Evolutionary conservation across 225 moss, liverwort and hornwort species (phyloP), one percentile per base, ranked within the genome.

Genomic region (Pseudisothecium myosuroides): DNA sequence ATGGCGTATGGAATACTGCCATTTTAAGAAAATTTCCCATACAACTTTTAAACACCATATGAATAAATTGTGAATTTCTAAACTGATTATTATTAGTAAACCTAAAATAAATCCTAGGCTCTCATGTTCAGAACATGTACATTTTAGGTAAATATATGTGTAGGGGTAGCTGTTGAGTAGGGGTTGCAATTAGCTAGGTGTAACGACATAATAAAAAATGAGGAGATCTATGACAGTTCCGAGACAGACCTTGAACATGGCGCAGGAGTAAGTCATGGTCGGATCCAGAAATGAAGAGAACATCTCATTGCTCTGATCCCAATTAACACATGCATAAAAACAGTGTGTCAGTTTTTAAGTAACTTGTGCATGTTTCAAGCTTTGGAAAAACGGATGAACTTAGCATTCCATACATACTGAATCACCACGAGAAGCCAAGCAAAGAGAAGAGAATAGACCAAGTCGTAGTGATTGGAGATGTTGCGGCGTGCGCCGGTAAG

Each of bases 201-300:
- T 6, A 9, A 23, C 1, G 11, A 54, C 32, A 8, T 54, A 39
- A 37, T 52, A 0, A 24, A 27, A 60, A 75, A 69, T 14, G n/a
- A 28, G 11, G 14, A 75, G 28, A 66, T n/a, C n/a, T n/a, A n/a
- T 31, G 4, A 62, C 29, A 78, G 9, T 60, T 58, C n/a, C 29
- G 47, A 82, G 14, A 36, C 6, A 9, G 90, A 98, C 98, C 96
- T 95, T 93, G 86, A 98, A 98, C 62, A 98, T 95, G 82, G 96
- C 98, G 69, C 95, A 97, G 8, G 98, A 98, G 88, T 98, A 98
- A 7, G 96, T 96, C 98, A 98, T 98, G 59, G 93, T 96, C 73
- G 94, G 94, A 75, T 98, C 98, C 87, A 98, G 80, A 93, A 98
- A 96, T 45, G 65, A 89, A 82, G 92, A 71, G 85, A 92, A 92